phyloP scores from a whole-genome alignment of 2,329 filamentous ascomycete genomes.

The Neonectria magnoliae region DNA sequence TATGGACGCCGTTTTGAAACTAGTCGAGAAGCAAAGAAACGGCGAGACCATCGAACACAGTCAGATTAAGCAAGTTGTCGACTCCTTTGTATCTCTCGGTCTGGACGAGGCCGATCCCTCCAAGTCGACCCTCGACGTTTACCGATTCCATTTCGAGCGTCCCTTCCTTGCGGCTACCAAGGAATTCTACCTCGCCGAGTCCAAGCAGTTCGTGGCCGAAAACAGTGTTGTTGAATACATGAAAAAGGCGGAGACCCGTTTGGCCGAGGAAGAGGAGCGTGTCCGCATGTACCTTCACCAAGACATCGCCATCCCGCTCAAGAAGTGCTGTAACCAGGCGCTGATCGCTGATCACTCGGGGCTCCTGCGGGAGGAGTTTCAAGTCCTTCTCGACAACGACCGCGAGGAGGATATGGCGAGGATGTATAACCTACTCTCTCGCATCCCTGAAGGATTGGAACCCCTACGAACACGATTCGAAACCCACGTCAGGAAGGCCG shows the following conservation, averaged over 20 bases:
- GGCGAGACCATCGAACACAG: conserved; percentile 97
- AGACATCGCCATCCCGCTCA: conserved; percentile 86
- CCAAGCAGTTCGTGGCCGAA: conserved; percentile 92
- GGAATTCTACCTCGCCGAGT: conserved; percentile 90
- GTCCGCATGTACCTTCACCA: conserved; percentile 91
- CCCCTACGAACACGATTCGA: conserved; percentile 90
- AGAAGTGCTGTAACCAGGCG: conserved; percentile 87
- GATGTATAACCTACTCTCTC: conserved; percentile 92
- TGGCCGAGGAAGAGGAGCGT: conserved; percentile 93
- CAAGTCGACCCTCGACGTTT: conserved; percentile 95
- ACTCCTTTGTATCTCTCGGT: conserved; percentile 95
- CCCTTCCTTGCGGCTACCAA: conserved; percentile 90
- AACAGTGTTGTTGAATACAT: conserved; percentile 99
- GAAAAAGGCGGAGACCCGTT: conserved; percentile 94
- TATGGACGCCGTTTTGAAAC: conserved; percentile 92
- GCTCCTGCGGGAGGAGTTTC: conserved; percentile 94
- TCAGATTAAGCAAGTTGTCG: conserved; percentile 96
- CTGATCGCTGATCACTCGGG: conserved; percentile 88
- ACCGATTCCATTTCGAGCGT: conserved; percentile 89
- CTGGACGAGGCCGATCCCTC: conserved; percentile 92
- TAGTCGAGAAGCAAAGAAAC: conserved; percentile 96
- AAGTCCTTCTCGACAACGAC: conserved; percentile 91
- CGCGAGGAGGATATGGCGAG: conserved; percentile 94
- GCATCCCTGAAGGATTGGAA: conserved; percentile 91
- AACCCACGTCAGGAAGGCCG: conserved; percentile 89